Conservation (phyloP, 2,329 filamentous ascomycete genomes). For the Plectosphaerella cucumerina region DNA sequence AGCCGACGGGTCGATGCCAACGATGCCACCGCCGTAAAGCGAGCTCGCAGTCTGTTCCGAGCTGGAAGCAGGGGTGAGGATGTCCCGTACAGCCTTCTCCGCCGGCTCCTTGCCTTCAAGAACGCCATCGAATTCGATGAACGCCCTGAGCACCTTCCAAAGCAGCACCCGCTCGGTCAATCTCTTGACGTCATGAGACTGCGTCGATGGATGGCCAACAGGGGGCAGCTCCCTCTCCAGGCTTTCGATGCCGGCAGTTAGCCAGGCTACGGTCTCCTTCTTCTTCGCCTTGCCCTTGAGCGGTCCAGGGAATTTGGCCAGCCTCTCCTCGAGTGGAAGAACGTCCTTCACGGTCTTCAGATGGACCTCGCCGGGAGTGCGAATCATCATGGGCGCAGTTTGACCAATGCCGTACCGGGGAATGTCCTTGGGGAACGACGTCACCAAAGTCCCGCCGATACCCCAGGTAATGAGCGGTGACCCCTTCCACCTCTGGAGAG, state of each 20-base stretch:
- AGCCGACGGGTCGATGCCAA: slow-evolving; percentile 18
- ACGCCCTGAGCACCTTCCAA: slow-evolving; percentile 78
- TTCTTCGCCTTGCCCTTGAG: slow-evolving; percentile 89
- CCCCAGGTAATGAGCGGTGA: slow-evolving; percentile 84
- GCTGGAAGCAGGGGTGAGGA: slow-evolving; percentile 61
- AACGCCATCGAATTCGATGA: slow-evolving; percentile 82
- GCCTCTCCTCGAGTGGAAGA: slow-evolving; percentile 64
- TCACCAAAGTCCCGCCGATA: slow-evolving; percentile 76
- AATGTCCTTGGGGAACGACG: slow-evolving; percentile 83
- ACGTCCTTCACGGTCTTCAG: slow-evolving; percentile 72
- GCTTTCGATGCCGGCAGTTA: slow-evolving; percentile 68
- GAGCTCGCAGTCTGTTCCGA: slow-evolving; percentile 18
- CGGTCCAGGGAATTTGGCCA: slow-evolving; percentile 84
- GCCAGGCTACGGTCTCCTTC: slow-evolving; percentile 84
- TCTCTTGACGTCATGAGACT: slow-evolving; percentile 63
- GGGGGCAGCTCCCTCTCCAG: slow-evolving; percentile 59
- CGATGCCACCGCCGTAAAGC: slow-evolving; percentile 16
- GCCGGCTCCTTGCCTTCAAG: slow-evolving; percentile 70
- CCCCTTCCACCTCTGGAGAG: slow-evolving; percentile 86
- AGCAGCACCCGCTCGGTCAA: slow-evolving; percentile 75
- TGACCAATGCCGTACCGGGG: slow-evolving; percentile 79
- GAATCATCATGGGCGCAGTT: slow-evolving; percentile 70
- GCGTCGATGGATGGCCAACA: slow-evolving; percentile 36
- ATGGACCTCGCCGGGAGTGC: slow-evolving; percentile 77
- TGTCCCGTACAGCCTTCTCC: slow-evolving; percentile 68